A percentile compares a stretch with the other conserved stretches of the same genome.
phyloP scores from a whole-genome alignment of 2,329 filamentous ascomycete genomes.

The Coniella vitis region DNA sequence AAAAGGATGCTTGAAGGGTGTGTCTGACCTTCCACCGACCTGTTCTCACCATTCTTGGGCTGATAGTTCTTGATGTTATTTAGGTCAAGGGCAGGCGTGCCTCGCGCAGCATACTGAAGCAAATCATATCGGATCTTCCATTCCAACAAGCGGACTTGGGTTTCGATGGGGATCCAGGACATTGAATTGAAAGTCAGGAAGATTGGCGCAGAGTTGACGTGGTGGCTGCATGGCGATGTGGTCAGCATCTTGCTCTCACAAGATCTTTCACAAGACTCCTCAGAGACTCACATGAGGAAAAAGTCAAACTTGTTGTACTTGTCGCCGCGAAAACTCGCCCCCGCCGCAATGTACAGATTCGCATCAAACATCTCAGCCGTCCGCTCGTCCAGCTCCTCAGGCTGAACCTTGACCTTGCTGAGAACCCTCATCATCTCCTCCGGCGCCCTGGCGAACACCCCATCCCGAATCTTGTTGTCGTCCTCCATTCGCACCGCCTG shows the following conservation, averaged over 20 bases:
- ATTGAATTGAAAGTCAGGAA: constrained; percentile 61
- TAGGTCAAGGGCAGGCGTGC: constrained; percentile 51
- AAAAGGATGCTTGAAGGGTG: neutral
- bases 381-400: constrained; percentile 49
- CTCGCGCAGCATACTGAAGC: constrained; percentile 64
- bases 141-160: constrained; percentile 67
- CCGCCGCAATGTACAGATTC: constrained; percentile 40
- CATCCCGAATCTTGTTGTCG: constrained; percentile 60
- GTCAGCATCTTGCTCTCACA: neutral
- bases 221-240: constrained; percentile 51
- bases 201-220: constrained; percentile 64
- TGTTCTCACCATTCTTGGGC: constrained; percentile 33
- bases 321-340: constrained; percentile 54
- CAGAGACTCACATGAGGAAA: constrained; percentile 49
- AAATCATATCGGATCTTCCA: constrained; percentile 76
- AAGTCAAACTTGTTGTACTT: constrained; percentile 76
- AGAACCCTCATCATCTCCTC: constrained; percentile 58
- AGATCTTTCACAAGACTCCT: neutral
- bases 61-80: constrained; percentile 55
- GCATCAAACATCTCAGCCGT: constrained; percentile 63
- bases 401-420: constrained; percentile 48
- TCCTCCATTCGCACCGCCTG: constrained; percentile 45
- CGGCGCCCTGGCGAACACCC: constrained; percentile 55
- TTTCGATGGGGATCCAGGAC: constrained; percentile 51
- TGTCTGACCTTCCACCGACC: constrained; percentile 36